Base-by-base conservation (phyloP, 192 early-diverging fungal species). In the Podila horticola region DNA sequence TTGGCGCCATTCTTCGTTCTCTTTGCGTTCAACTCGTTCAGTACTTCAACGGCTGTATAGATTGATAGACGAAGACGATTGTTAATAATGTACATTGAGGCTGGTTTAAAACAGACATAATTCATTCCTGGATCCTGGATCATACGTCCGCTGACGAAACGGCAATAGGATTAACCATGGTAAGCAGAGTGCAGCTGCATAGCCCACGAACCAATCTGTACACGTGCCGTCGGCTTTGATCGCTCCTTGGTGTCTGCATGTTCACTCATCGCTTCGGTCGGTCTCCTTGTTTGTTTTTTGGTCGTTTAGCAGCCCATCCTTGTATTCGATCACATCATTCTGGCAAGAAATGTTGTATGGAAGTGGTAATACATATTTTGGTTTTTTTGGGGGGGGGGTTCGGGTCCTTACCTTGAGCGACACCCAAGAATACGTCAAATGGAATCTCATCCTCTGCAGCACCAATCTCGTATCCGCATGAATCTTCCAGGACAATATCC, bases 391-490 rank as follows among this genome's bases (percentile, higher is more conserved):
- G 50, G 17, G 8, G n/a, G n/a, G 34, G 34, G 34, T 36, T 36
- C 34, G 34, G 34, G 34, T 45, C 11, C 28, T 58, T 82, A 90
- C 89, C 84, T 71, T 75, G 34, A 22, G 58, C 58, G 28, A 72
- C 41, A 15, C 85, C 90, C 26, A 90, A 64, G 12, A 89, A 52
- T 11, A 82, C 83, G 29, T 85, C 71, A 41, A 71, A 85, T 0
- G 66, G 69, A 4, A 79, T 45, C 38, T 58, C 52, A 33, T 82
- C 62, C 2, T 83, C 82, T 2, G 24, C 58, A 8, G 69, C 74
- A 5, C 60, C 79, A 57, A 92, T 64, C 57, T 86, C 79, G 73
- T 92, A 91, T 3, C 91, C 92, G 75, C 91, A 92, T 60, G 82
- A 79, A 12, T 85, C 85, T 6, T 85, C 74, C 58, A 94, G 86